Evolutionary conservation across 2,329 filamentous ascomycete species (phyloP), one percentile per base, ranked within the genome.

Genomic region (Microcyclospora tardicrescens): DNA sequence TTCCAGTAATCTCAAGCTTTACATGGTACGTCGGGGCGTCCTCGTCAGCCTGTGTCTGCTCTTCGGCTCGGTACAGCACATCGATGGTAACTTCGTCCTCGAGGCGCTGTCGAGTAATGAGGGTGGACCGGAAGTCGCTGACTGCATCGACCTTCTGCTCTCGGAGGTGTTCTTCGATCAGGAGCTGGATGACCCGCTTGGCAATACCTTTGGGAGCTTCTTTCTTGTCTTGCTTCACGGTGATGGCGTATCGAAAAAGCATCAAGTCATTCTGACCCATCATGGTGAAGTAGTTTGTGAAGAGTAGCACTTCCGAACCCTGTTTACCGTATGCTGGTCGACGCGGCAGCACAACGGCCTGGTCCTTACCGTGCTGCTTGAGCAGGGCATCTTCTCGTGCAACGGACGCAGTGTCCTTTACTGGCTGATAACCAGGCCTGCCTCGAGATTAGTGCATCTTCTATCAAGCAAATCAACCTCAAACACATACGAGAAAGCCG

Each of bases 261-360:
- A 10, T 15, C 30, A 32, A 6, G 30, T 32, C 30, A n/a, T 15
- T 15, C 10, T 15, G 30, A 6, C 12, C 12, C 12, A 32, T 6
- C 30, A 32, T 5, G 10, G 12, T 10, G 10, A 32, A 32, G 30
- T 15, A 10, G 14, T 32, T 32, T 4, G 30, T 15, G 12, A n/a
- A 37, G 19, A 37, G 28, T 2, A 12, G 6, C 24, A 37, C 5
- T 15, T 15, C 12, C 28, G n/a, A 11, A 10, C 35, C 35, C 29
- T 31, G 19, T 19, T 12, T 14, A 10, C 35, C 35, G 29, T 29
- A 37, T 27, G 19, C 35, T 29, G 35, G 35, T 30, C 35, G 35
- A 13, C 34, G 34, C 24, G 34, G 34, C 13, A 35, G 19, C 15
- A 13, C 19, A n/a, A 35, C 34, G 4, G 34, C 19, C 19, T 24